Evolutionary conservation across 768 basidiomycete genomes (phyloP).

Genomic region (Trametes coccinea): DNA sequence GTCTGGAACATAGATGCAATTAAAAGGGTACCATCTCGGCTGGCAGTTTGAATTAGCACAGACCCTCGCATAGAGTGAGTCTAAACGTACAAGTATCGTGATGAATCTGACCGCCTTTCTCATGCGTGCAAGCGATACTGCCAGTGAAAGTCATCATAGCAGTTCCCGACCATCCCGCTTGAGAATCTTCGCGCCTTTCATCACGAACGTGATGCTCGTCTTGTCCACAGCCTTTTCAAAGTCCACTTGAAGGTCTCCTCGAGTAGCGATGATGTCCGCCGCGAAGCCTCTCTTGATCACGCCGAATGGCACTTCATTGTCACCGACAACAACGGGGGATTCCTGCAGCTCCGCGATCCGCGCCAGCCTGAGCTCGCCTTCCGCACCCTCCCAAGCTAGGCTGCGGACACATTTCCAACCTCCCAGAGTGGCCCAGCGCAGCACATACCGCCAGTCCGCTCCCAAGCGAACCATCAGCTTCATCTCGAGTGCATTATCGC

Average conservation of each 20-base stretch:
- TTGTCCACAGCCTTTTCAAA: slow-evolving; percentile 49
- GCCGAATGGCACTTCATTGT: slow-evolving; percentile 58
- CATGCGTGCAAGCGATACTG: not conserved
- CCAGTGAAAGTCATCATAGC: not conserved
- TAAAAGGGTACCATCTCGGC: no score
- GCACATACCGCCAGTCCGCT: slow-evolving; percentile 50
- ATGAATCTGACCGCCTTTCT: no score
- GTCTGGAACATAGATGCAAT: no score
- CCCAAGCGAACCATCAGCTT: slow-evolving; percentile 59
- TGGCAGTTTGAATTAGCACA: no score
- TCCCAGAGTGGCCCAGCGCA: slow-evolving; percentile 60
- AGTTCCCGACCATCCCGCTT: slow-evolving; percentile 40
- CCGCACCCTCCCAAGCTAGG: slow-evolving; percentile 44
- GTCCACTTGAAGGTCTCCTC: slow-evolving; percentile 39
- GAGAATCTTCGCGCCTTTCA: slow-evolving; percentile 54
- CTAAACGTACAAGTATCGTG: no score
- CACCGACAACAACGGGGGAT: slow-evolving; percentile 37
- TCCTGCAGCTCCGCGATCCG: slow-evolving; percentile 30
- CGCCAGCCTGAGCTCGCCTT: slow-evolving; percentile 30
- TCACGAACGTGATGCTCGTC: slow-evolving; percentile 51
- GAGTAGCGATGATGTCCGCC: slow-evolving; percentile 47
- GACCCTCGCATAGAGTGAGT: no score
- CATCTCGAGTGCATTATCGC: slow-evolving; percentile 61
- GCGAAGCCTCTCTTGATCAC: slow-evolving; percentile 54
- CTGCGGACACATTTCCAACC: slow-evolving; percentile 59